Conservation (phyloP, 2,329 filamentous ascomycete genomes). For the Trichoderma sp. region DNA sequence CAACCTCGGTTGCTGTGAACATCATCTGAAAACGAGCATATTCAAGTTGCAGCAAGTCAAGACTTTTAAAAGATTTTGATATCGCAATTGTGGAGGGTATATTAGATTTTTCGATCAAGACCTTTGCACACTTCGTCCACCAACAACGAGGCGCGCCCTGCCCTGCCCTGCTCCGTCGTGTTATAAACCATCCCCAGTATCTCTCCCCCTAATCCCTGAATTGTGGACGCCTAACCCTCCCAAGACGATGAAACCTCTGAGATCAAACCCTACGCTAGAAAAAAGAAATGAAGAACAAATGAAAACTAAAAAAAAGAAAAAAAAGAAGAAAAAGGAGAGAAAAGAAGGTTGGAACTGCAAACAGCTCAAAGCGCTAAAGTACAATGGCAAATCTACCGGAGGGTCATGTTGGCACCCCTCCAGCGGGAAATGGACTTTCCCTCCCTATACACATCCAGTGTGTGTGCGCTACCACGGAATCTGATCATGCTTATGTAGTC, state of each 20-base stretch:
- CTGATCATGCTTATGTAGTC: constrained; percentile 37
- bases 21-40: neutral
- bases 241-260: constrained; percentile 29
- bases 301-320: constrained; percentile 1
- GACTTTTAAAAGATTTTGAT: neutral
- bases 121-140: constrained; percentile 28
- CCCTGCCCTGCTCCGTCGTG: constrained; percentile 26
- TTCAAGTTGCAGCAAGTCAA: neutral
- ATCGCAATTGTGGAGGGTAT: constrained; percentile 35
- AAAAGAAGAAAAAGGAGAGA: neutral
- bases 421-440: constrained; percentile 28
- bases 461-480: constrained; percentile 27
- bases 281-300: constrained; percentile 18
- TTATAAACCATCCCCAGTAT: constrained; percentile 27
- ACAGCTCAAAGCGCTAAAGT: constrained; percentile 33
- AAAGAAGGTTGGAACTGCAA: constrained; percentile 25
- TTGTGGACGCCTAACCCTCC: constrained; percentile 27
- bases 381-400: constrained; percentile 32
- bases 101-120: constrained; percentile 32
- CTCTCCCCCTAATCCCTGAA: constrained; percentile 28
- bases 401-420: constrained; percentile 25
- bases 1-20: neutral
- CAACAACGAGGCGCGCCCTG: constrained; percentile 23
- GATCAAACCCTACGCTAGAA: constrained; percentile 10
- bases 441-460: constrained; percentile 18